Evolutionary conservation across 768 basidiomycete species (phyloP).

Genomic region (Suillus bovinus): DNA sequence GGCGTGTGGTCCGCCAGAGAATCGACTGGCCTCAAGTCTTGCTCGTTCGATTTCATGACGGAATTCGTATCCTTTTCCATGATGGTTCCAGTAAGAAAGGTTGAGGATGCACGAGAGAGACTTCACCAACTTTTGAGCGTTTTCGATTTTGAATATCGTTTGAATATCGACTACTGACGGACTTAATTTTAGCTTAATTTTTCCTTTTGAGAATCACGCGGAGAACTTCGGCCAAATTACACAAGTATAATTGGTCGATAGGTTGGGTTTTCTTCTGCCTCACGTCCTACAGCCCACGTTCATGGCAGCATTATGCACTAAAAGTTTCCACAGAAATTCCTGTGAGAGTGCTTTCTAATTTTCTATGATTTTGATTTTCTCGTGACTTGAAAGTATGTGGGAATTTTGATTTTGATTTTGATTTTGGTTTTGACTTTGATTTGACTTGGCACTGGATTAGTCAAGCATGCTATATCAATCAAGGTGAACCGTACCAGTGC

Average conservation of each 20-base stretch:
- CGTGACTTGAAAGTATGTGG: not conserved
- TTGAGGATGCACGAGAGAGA: not conserved
- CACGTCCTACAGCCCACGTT: not conserved
- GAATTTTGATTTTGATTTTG: conserved; percentile 5
- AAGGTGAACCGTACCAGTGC: not conserved
- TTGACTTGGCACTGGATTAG: not conserved
- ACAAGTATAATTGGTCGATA: not conserved
- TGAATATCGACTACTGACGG: not conserved
- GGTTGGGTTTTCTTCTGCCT: no score
- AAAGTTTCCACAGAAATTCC: not conserved
- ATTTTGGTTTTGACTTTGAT: not conserved
- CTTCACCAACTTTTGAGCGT: not conserved
- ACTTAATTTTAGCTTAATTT: not conserved
- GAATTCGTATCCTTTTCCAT: not conserved
- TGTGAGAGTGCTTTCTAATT: not conserved
- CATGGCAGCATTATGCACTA: not conserved
- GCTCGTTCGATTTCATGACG: not conserved
- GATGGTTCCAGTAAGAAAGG: not conserved
- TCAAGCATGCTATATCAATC: not conserved
- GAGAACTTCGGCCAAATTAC: not conserved
- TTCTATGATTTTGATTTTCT: not conserved
- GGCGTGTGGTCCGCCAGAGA: not conserved
- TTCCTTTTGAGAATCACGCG: not conserved
- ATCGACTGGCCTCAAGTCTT: no score
- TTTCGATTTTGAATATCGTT: not conserved